Conservation (phyloP, 2,329 filamentous ascomycete genomes). For the Trichoderma harzianum region DNA sequence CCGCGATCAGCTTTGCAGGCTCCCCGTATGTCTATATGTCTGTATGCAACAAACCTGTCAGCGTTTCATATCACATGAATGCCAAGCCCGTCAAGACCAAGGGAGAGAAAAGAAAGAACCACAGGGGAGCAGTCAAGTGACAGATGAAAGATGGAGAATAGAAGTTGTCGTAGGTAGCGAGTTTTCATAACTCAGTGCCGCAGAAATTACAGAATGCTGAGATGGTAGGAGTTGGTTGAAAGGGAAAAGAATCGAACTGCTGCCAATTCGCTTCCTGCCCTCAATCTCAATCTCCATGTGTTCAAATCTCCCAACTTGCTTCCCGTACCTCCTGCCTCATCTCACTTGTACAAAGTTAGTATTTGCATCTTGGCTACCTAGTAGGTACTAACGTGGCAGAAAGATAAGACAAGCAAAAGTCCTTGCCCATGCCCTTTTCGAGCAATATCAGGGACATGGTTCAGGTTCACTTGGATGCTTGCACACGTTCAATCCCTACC, state of each 20-base stretch:
- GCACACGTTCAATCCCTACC: not conserved
- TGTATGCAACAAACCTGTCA: not conserved
- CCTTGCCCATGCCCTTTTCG: not conserved
- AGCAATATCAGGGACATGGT: not conserved
- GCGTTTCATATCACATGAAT: not conserved
- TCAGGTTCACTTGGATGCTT: not conserved
- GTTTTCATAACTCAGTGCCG: not conserved
- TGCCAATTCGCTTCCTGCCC: not conserved
- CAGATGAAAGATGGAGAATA: not conserved
- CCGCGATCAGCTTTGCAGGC: not conserved
- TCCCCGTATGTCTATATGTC: not conserved
- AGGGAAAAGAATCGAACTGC: not conserved
- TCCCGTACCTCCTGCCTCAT: not conserved
- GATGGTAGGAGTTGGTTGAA: not conserved
- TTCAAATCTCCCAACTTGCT: not conserved
- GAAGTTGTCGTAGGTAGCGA: not conserved
- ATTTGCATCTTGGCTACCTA: not conserved
- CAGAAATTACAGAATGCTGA: not conserved
- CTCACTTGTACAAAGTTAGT: not conserved
- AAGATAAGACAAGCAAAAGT: not conserved
- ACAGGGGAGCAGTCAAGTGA: not conserved
- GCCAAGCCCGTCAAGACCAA: not conserved
- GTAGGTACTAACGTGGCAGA: not conserved
- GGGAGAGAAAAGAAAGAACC: not conserved
- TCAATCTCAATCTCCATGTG: not conserved